Evolutionary conservation across 371 early-diverging fungal species (phyloP).

Genomic region (Mucor circinelloides): DNA sequence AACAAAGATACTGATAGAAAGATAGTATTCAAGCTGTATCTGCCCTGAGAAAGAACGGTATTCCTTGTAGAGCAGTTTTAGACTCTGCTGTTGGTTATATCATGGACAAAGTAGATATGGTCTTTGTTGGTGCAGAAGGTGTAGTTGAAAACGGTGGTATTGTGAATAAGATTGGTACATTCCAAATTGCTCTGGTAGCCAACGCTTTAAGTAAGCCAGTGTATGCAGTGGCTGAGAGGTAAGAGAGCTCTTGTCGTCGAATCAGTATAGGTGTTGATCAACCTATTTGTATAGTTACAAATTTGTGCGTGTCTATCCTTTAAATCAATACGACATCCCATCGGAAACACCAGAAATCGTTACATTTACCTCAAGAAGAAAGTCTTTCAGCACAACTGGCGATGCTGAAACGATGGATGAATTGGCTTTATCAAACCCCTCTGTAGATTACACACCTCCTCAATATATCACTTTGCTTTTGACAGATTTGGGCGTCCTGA

Average conservation of each 20-base stretch:
- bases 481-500: constrained; percentile 93
- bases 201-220: constrained; percentile 93
- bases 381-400: constrained; percentile 31
- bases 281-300: constrained; percentile 71
- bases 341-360: constrained; percentile 68
- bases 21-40: constrained; percentile 73
- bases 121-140: constrained; percentile 97
- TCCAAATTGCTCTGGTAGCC: constrained; percentile 93
- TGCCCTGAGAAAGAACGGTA: constrained; percentile 74
- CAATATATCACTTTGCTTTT: constrained; percentile 87
- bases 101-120: constrained; percentile 93
- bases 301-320: constrained; percentile 89
- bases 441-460: constrained; percentile 96
- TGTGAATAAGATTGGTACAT: constrained; percentile 93
- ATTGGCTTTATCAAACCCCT: constrained; percentile 66
- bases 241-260: constrained; percentile 1
- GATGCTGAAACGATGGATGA: constrained; percentile 48
- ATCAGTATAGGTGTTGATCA: background rate
- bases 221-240: constrained; percentile 94
- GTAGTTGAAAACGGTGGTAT: constrained; percentile 97
- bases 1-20: background rate
- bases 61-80: constrained; percentile 86
- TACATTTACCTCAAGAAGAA: constrained; percentile 55
- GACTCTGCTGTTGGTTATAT: constrained; percentile 94
- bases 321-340: constrained; percentile 86